A percentile compares a stretch with the other conserved stretches of the same genome.
phyloP scores from a whole-genome alignment of 2,329 filamentous ascomycete genomes.

The Penicillium verrucosum region DNA sequence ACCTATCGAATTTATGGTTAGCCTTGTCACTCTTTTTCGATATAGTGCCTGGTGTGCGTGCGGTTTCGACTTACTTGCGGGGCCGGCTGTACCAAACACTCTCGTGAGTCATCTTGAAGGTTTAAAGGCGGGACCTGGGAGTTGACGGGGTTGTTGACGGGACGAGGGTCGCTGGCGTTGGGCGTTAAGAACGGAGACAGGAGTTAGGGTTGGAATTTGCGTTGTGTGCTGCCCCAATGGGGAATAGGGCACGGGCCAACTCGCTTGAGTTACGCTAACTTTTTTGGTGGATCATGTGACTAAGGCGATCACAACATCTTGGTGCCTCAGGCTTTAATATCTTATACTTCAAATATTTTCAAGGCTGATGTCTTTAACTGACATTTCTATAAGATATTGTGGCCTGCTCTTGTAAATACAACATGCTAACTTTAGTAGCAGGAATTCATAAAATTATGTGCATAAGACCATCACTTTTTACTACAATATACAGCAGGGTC shows the following conservation, averaged over 20 bases:
- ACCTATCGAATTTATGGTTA: constrained; percentile 29
- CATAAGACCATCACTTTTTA: background rate
- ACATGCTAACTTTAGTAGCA: background rate
- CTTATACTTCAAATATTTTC: constrained; percentile 1
- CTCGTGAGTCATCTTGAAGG: constrained; percentile 78
- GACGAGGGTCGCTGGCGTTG: constrained; percentile 35
- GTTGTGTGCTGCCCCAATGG: constrained; percentile 34
- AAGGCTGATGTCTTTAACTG: too few species aligned
- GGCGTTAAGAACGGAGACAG: constrained; percentile 31
- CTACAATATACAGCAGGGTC: background rate
- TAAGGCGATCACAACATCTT: constrained; percentile 1
- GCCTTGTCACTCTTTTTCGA: constrained; percentile 11
- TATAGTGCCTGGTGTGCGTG: constrained; percentile 6
- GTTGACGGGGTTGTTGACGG: constrained; percentile 36
- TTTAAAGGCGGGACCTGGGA: constrained; percentile 35
- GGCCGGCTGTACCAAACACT: constrained; percentile 99
- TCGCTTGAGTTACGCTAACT: constrained; percentile 32
- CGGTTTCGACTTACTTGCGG: constrained; percentile 62
- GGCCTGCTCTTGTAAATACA: background rate
- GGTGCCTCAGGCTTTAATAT: background rate
- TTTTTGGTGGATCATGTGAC: constrained; percentile 16
- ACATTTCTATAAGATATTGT: background rate
- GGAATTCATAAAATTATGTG: background rate
- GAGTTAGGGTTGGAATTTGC: constrained; percentile 34
- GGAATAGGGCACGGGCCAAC: constrained; percentile 30